phyloP scores from a whole-genome alignment of 768 basidiomycete species.

The Leccinellum rugosiceps region DNA sequence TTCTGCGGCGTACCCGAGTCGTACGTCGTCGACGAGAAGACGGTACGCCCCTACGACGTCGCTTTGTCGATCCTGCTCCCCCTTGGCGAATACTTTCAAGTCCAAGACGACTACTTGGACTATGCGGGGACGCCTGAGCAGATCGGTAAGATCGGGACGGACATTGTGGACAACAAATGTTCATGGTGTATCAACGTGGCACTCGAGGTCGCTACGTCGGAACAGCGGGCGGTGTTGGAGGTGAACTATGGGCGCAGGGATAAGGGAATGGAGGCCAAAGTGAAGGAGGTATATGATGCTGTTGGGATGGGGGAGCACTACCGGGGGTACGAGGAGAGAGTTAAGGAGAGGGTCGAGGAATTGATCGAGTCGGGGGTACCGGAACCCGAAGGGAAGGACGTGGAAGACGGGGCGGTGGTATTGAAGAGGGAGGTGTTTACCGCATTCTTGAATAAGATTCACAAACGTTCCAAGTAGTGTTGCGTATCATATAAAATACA shows the following conservation, averaged over 20 bases:
- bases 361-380: conserved; percentile 65
- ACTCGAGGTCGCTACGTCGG: conserved; percentile 52
- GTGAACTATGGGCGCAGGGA: conserved; percentile 62
- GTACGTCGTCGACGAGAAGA: conserved; percentile 39
- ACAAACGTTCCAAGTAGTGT: conserved; percentile 52
- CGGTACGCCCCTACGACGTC: neutral
- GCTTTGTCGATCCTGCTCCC: conserved; percentile 3
- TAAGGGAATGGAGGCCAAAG: conserved; percentile 45
- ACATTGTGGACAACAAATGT: conserved; percentile 99
- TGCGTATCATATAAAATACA: neutral
- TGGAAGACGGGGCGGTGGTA: conserved; percentile 21
- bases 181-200: conserved; percentile 97
- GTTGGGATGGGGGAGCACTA: conserved; percentile 47
- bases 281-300: conserved; percentile 50
- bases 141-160: conserved; percentile 96
- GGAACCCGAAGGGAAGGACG: neutral
- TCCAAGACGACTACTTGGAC: conserved; percentile 87
- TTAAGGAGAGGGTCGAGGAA: conserved; percentile 60
- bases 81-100: conserved; percentile 2
- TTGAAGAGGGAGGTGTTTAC: conserved; percentile 71
- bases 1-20: conserved; percentile 2
- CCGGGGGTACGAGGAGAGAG: conserved; percentile 70
- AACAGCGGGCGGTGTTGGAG: conserved; percentile 56
- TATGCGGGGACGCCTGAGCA: conserved; percentile 88
- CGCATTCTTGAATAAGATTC: conserved; percentile 86